Evolutionary conservation across 306 rosid species (phyloP).

Genomic region (Calophaca sinica): DNA sequence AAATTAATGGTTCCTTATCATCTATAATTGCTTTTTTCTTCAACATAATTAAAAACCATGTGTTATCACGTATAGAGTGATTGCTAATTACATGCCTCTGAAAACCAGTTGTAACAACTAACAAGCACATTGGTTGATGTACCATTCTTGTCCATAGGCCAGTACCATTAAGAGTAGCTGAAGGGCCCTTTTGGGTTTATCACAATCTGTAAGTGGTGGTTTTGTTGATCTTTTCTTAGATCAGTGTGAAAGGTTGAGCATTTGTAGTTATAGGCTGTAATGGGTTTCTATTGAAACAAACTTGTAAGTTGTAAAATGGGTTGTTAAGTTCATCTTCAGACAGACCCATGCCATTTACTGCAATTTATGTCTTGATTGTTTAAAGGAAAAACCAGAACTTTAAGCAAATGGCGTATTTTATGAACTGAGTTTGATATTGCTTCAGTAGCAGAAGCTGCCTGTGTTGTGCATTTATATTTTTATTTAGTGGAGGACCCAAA

Average conservation of each 20-base stretch:
- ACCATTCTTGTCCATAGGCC: constrained; percentile 42
- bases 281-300: constrained; percentile 29
- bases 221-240: constrained; percentile 37
- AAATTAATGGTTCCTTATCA: constrained; percentile 3
- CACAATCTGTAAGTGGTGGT: constrained; percentile 45
- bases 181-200: constrained; percentile 34
- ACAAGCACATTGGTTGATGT: constrained; percentile 49
- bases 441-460: constrained; percentile 37
- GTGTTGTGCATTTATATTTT: constrained; percentile 23
- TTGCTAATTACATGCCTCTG: constrained; percentile 44
- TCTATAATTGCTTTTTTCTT: constrained; percentile 25
- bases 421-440: constrained; percentile 35
- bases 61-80: constrained; percentile 34
- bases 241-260: constrained; percentile 34
- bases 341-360: constrained; percentile 13
- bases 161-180: constrained; percentile 45
- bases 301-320: neutral
- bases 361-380: constrained; percentile 32
- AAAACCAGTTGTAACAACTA: constrained; percentile 32
- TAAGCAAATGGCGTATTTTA: constrained; percentile 13
- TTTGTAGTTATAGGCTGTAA: constrained; percentile 21
- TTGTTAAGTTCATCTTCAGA: constrained; percentile 35
- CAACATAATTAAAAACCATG: constrained; percentile 17
- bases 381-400: constrained; percentile 17
- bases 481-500: neutral